Evolutionary conservation across 139 green algal species (phyloP), one percentile per base, ranked within the genome.

Genomic region (Gonium pectorale): DNA sequence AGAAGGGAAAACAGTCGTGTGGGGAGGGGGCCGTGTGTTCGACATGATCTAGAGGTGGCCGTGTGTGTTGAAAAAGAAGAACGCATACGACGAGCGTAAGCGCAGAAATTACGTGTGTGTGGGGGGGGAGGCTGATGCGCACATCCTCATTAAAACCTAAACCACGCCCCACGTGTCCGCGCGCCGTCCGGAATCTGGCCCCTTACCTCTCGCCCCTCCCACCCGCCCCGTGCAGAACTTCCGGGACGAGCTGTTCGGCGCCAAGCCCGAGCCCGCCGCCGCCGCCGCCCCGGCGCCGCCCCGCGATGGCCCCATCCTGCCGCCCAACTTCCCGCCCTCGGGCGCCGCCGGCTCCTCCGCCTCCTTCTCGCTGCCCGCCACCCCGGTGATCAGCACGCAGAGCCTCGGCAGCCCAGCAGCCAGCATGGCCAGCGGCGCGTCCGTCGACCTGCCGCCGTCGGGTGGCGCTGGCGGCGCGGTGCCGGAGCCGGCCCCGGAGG

Each of bases 191-290:
- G 29, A 67, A n/a, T n/a, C n/a, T n/a, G n/a, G n/a, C 27, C 59
- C 21, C 59, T 15, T 7, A 17, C 67, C 40, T 24, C 8, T 19
- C 29, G 13, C 29, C 41, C 68, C 43, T 24, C 41, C 29, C 17
- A 0, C 49, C 44, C 24, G 44, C 44, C 56, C 3, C 37, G 35
- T 13, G 5, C 62, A 89, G 71, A 86, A 86, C 73, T 90, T 90
- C 80, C 54, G 52, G 0, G 86, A 90, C 0, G 86, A 90, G 54
- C 54, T 90, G 26, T 85, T 85, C 31, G 78, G 69, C 56, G 2
- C 43, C n/a, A n/a, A n/a, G n/a, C n/a, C n/a, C n/a, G n/a, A n/a
- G n/a, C 56, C 35, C 4, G 33, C 33, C 33, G 64, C 5, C 13
- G 54, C 37, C 73, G 24, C 67, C 64, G 7, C 51, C 40, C 8